Percentiles rank a stretch among this genome's conserved stretches.
These are phyloP conservation scores for Macadamia tetraphylla DNA, from an alignment of 164 flowering plant genomes.

Conservation along the genomic window DNA sequence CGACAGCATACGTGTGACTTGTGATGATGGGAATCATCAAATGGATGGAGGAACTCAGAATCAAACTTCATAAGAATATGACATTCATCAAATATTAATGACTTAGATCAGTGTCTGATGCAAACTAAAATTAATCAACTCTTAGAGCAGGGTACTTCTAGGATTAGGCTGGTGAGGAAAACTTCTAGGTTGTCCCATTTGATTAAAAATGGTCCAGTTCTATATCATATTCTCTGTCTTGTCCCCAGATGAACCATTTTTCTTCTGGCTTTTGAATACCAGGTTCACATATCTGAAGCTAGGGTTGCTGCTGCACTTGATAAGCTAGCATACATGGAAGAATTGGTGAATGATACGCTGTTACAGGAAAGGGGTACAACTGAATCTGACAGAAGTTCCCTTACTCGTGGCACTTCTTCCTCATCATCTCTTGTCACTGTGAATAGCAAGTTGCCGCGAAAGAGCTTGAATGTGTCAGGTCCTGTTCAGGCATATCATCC, in stretches of 20 bases:
- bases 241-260: not conserved
- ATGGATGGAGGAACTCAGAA: too few relatives aligned
- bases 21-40: too few relatives aligned
- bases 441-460: constrained; percentile 36
- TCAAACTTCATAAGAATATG: too few relatives aligned
- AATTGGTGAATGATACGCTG: constrained; percentile 75
- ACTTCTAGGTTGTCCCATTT: not conserved
- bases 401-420: constrained; percentile 56
- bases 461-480: constrained; percentile 74
- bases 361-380: constrained; percentile 51
- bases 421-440: constrained; percentile 21
- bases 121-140: too few relatives aligned
- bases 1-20: too few relatives aligned
- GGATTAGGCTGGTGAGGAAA: not conserved
- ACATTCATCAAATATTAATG: too few relatives aligned
- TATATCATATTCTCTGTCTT: not conserved
- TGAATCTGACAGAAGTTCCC: constrained; percentile 28
- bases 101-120: too few relatives aligned
- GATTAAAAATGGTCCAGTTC: not conserved
- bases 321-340: constrained; percentile 95
- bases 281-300: constrained; percentile 98
- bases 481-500: constrained; percentile 79
- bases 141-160: too few relatives aligned
- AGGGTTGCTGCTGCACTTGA: constrained; percentile 86
- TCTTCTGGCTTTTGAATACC: constrained; percentile 16